phyloP scores from a whole-genome alignment of 441 rosid species.

The Pelargonium australe region DNA sequence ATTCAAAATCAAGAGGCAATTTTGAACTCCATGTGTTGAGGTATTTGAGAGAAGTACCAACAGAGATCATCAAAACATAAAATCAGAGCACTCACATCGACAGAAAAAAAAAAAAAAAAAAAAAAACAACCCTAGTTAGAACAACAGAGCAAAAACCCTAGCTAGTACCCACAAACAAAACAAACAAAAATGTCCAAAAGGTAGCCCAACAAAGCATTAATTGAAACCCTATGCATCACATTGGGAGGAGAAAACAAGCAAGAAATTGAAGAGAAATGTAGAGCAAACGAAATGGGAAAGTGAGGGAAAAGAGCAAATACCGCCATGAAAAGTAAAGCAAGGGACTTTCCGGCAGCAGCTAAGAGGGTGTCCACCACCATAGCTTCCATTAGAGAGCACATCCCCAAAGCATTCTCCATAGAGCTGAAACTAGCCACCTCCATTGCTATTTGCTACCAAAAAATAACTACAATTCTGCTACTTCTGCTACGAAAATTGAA shows the following conservation, averaged over 20 bases:
- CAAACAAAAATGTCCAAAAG: background rate
- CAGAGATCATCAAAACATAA: background rate
- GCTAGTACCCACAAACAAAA: background rate
- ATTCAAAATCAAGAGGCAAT: background rate
- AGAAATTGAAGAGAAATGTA: background rate
- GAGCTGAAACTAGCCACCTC: constrained; percentile 2
- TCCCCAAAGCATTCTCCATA: background rate
- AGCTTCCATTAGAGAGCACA: background rate
- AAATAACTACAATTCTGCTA: too few species aligned
- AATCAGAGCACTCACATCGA: background rate
- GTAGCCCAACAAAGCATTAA: background rate
- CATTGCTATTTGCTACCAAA: background rate
- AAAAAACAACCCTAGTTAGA: background rate
- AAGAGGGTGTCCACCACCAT: constrained; percentile 5
- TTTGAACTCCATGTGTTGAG: background rate
- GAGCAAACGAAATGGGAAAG: background rate
- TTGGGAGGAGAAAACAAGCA: background rate
- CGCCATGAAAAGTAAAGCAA: constrained; percentile 4
- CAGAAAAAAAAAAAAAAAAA: background rate
- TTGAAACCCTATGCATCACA: constrained; percentile 2
- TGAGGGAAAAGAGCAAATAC: background rate
- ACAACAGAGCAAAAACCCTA: background rate
- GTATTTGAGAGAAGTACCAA: background rate
- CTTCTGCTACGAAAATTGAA: background rate
- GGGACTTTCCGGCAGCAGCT: background rate